Conservation (phyloP, 2,329 filamentous ascomycete genomes). For the Aspergillus novofumigatus region DNA sequence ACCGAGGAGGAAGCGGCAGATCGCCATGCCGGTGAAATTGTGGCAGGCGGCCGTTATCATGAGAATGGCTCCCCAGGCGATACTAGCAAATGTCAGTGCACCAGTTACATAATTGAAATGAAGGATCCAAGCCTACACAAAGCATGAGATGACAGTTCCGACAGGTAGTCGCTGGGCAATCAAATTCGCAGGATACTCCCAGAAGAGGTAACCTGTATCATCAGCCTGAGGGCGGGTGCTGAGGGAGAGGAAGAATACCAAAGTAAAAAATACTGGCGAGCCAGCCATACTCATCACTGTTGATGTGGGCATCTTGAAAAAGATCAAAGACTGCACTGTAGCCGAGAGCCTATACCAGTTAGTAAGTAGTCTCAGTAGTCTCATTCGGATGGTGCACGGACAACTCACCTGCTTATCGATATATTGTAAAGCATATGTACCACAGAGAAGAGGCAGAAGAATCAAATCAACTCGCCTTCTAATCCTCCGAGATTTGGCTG, state of each 20-base stretch:
- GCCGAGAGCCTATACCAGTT: conserved; percentile 41
- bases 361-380: too few relatives aligned
- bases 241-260: conserved; percentile 16
- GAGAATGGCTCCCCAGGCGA: conserved; percentile 44
- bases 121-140: conserved; percentile 3
- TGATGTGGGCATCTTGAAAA: conserved; percentile 47
- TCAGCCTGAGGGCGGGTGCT: not conserved
- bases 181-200: conserved; percentile 42
- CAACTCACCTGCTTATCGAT: conserved; percentile 46
- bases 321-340: conserved; percentile 57
- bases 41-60: conserved; percentile 41
- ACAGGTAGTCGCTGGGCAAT: conserved; percentile 26
- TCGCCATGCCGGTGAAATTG: conserved; percentile 42
- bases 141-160: conserved; percentile 14
- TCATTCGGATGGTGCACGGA: not conserved
- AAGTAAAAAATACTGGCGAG: conserved; percentile 56
- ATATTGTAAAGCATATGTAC: conserved; percentile 45
- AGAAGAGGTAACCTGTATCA: conserved; percentile 31
- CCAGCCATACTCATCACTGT: conserved; percentile 46
- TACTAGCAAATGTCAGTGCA: conserved; percentile 2
- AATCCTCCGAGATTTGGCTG: conserved; percentile 25
- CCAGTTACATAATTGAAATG: not conserved
- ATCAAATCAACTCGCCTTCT: conserved; percentile 47
- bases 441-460: conserved; percentile 48
- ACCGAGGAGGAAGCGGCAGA: conserved; percentile 46